phyloP scores from a whole-genome alignment of 2,329 filamentous ascomycete genomes.

The Calycina herbarum region DNA sequence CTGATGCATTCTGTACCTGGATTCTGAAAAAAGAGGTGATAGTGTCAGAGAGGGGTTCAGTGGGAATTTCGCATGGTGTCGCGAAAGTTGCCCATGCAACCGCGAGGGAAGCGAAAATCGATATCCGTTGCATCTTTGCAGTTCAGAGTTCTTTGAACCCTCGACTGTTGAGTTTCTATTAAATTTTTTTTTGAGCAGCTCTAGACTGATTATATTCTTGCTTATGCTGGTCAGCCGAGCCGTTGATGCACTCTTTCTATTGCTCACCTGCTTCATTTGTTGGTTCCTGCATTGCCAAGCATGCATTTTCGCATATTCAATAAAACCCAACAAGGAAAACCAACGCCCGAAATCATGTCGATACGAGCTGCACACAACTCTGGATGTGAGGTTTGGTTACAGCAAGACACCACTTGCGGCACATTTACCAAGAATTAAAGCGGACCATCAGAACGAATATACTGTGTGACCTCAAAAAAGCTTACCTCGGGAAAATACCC shows the following conservation, averaged over 20 bases:
- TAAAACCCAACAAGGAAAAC: neutral
- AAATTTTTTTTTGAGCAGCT: neutral
- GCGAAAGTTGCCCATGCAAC: constrained; percentile 28
- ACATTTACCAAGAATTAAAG: too few relatives aligned
- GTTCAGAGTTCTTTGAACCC: neutral
- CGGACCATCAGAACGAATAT: too few relatives aligned
- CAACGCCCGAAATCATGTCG: neutral
- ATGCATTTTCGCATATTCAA: neutral
- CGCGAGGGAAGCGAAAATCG: constrained; percentile 9
- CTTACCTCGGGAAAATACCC: too few relatives aligned
- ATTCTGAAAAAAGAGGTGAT: constrained; percentile 40
- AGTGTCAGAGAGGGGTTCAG: constrained; percentile 35
- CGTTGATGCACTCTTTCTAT: neutral
- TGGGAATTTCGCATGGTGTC: constrained; percentile 37
- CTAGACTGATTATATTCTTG: neutral
- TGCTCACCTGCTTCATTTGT: constrained; percentile 4
- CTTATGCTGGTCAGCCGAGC: neutral
- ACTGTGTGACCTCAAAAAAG: too few relatives aligned
- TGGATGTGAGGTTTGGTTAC: neutral
- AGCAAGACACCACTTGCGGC: too few relatives aligned
- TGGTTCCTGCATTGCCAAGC: constrained; percentile 3
- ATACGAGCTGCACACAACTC: neutral
- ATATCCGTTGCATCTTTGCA: constrained; percentile 16
- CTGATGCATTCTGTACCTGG: constrained; percentile 41
- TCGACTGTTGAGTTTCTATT: neutral